phyloP scores from a whole-genome alignment of 192 early-diverging fungal species.

The Coemansia sp. region DNA sequence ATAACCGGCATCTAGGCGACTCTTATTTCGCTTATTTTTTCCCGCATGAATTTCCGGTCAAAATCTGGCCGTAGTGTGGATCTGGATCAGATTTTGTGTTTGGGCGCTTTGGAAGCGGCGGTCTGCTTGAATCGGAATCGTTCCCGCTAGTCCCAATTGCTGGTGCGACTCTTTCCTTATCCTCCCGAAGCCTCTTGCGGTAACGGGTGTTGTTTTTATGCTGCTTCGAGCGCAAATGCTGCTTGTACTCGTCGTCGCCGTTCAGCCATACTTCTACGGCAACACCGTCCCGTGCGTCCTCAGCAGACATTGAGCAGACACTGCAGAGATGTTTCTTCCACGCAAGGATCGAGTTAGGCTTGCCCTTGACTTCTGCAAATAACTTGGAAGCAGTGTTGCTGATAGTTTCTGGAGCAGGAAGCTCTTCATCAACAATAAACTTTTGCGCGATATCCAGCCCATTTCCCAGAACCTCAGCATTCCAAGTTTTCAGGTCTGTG shows the following conservation, averaged over 20 bases:
- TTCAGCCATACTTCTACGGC: conserved; percentile 57
- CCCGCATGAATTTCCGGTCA: no score
- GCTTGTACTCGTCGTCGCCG: conserved; percentile 72
- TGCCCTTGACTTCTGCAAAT: conserved; percentile 23
- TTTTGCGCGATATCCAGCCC: conserved; percentile 58
- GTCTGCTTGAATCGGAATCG: no score
- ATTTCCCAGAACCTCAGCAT: conserved; percentile 52
- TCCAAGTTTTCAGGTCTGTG: conserved; percentile 58
- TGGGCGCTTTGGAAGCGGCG: no score
- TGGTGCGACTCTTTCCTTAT: background rate
- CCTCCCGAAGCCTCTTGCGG: conserved; percentile 28
- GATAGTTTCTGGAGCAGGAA: conserved; percentile 20
- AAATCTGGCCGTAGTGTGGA: no score
- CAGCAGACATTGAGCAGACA: conserved; percentile 58
- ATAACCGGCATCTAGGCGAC: no score
- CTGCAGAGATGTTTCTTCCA: conserved; percentile 73
- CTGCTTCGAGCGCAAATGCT: conserved; percentile 65
- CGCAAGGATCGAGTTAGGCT: conserved; percentile 27
- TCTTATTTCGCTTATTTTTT: no score
- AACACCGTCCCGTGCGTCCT: conserved; percentile 38
- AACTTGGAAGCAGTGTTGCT: conserved; percentile 25
- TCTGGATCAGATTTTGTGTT: background rate
- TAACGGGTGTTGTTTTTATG: conserved; percentile 57
- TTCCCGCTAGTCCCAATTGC: background rate
- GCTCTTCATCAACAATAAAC: conserved; percentile 3